Evolutionary conservation across 129 eudicot species (phyloP).

Genomic region (Rutidosis leptorrhynchoides): DNA sequence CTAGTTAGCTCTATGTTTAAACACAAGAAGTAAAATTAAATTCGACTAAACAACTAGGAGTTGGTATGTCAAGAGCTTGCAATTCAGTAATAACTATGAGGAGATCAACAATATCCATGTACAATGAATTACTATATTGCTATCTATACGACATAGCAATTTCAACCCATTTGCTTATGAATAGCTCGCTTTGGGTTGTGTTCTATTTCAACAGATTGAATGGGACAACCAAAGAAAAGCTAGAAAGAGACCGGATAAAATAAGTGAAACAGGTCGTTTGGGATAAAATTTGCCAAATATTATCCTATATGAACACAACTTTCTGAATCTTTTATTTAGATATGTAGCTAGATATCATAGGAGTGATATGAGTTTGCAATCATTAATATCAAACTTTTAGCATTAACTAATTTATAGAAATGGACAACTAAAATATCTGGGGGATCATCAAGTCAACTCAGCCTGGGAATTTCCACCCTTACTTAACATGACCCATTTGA

Average conservation of each 20-base stretch:
- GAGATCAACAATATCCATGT: neutral
- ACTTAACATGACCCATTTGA: neutral
- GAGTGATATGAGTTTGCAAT: neutral
- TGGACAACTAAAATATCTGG: neutral
- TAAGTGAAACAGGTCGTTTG: no score
- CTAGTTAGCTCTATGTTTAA: neutral
- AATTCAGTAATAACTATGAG: neutral
- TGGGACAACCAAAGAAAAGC: no score
- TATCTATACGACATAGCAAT: neutral
- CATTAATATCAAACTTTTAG: neutral
- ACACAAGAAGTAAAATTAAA: neutral
- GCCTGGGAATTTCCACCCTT: neutral
- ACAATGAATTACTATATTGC: neutral
- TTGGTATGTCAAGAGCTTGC: neutral
- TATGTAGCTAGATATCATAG: neutral
- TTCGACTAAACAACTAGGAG: neutral
- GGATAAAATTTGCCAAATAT: no score
- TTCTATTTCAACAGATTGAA: no score
- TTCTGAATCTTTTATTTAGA: neutral
- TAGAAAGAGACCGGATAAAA: no score
- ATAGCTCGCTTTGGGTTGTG: no score
- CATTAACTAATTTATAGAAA: no score
- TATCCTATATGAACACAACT: neutral
- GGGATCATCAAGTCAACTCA: neutral
- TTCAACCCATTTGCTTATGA: no score